A percentile compares a stretch with the other conserved stretches of the same genome.
These are phyloP conservation scores for Xanthoconium stramineum DNA, from an alignment of 768 basidiomycete genomes.

Conservation along the genomic window DNA sequence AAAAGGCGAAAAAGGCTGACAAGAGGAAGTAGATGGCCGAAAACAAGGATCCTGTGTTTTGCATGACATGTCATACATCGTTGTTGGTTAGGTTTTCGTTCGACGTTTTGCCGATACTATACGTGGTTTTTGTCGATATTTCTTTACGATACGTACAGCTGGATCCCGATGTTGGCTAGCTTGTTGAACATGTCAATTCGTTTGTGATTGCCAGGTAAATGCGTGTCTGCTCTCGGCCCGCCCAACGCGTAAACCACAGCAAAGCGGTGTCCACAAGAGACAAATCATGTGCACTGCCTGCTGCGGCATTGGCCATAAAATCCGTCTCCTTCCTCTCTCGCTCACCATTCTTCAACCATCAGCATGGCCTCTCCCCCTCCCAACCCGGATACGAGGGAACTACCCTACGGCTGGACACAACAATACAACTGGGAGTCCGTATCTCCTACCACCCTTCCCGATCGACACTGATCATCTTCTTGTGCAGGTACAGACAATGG, in stretches of 20 bases:
- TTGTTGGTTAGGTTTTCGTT: slow-evolving; percentile 3
- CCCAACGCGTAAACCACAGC: slow-evolving; percentile 25
- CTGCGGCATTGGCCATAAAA: slow-evolving; percentile 18
- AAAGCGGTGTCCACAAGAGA: slow-evolving; percentile 33
- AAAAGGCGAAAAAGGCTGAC: slow-evolving; percentile 28
- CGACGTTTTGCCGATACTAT: slow-evolving; percentile 20
- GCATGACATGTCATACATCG: slow-evolving; percentile 1
- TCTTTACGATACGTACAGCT: slow-evolving; percentile 20
- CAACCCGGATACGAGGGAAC: slow-evolving; percentile 53
- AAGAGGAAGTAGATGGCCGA: slow-evolving; percentile 22
- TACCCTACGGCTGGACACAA: slow-evolving; percentile 66
- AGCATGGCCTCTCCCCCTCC: slow-evolving; percentile 45
- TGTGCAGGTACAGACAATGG: slow-evolving; percentile 63
- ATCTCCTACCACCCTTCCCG: slow-evolving; percentile 1
- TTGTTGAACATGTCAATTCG: not conserved
- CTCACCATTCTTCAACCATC: slow-evolving; percentile 10
- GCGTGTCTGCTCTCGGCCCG: slow-evolving; percentile 13
- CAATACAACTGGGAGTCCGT: slow-evolving; percentile 69
- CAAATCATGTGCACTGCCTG: slow-evolving; percentile 18
- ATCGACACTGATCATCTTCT: slow-evolving; percentile 25
- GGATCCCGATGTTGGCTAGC: not conserved
- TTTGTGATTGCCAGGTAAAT: slow-evolving; percentile 2
- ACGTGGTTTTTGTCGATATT: slow-evolving; percentile 29
- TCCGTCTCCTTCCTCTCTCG: slow-evolving; percentile 24
- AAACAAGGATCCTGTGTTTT: slow-evolving; percentile 3